Percentiles rank a stretch among this genome's conserved stretches.
Evolutionary conservation across 345 rosid genomes (phyloP).

Genomic region (Theobroma cacao): DNA sequence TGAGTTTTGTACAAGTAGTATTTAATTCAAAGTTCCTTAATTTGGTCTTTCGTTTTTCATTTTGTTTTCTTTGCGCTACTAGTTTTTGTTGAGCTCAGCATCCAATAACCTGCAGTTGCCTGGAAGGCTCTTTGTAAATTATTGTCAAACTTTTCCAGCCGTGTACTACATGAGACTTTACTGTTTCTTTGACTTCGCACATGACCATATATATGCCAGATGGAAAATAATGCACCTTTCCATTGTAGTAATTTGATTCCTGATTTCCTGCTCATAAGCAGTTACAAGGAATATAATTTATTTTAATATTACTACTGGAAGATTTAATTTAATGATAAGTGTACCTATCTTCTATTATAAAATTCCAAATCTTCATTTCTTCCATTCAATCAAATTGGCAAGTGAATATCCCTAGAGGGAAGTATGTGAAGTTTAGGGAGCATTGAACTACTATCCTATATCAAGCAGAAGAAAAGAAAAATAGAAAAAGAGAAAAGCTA

Average conservation of each 20-base stretch:
- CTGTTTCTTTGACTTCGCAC: neutral
- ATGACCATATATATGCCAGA: neutral
- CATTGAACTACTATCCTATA: too few species aligned
- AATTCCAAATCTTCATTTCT: too few species aligned
- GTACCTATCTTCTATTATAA: too few species aligned
- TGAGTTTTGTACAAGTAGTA: neutral
- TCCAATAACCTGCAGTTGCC: neutral
- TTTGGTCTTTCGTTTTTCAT: neutral
- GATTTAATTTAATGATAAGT: too few species aligned
- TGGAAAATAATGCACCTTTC: neutral
- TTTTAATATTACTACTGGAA: too few species aligned
- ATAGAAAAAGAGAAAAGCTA: neutral
- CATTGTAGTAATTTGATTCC: neutral
- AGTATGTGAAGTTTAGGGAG: too few species aligned
- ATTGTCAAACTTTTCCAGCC: slow-evolving; percentile 6
- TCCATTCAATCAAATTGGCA: too few species aligned
- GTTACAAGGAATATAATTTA: too few species aligned
- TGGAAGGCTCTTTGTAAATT: neutral
- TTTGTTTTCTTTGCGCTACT: too few species aligned
- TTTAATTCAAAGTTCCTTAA: neutral
- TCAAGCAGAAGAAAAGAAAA: neutral
- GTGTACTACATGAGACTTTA: neutral
- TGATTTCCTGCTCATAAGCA: neutral
- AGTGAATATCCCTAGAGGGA: too few species aligned
- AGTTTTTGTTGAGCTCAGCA: neutral